Conservation (phyloP, 2,329 filamentous ascomycete genomes). For the Colletotrichum paranaense region DNA sequence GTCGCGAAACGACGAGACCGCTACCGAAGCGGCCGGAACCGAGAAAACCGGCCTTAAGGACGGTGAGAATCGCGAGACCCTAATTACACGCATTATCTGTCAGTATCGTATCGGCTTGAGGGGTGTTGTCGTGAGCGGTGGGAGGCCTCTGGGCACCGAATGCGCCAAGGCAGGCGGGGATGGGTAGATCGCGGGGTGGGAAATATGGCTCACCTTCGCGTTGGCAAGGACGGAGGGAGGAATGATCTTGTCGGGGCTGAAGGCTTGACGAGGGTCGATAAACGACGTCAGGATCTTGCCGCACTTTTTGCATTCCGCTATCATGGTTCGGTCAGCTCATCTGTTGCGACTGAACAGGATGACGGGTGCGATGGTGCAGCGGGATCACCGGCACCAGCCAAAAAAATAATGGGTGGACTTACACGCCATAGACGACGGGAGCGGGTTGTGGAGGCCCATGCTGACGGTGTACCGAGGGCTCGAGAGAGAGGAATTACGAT, state of each 20-base stretch:
- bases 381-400: constrained; percentile 33
- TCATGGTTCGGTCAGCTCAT: constrained; percentile 28
- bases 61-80: constrained; percentile 87
- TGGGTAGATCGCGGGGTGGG: constrained; percentile 17
- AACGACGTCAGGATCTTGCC: constrained; percentile 96
- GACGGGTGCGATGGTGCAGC: constrained; percentile 34
- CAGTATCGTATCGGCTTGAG: neutral
- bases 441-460: constrained; percentile 75
- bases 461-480: constrained; percentile 36
- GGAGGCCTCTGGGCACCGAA: constrained; percentile 11
- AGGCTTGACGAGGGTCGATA: constrained; percentile 90
- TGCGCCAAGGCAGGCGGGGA: constrained; percentile 21
- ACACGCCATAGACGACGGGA: constrained; percentile 76
- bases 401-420: constrained; percentile 52
- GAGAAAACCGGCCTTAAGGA: constrained; percentile 88
- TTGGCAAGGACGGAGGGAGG: constrained; percentile 89
- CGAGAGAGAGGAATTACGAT: neutral
- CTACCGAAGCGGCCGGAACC: constrained; percentile 85
- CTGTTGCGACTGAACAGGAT: neutral
- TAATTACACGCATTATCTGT: constrained; percentile 42
- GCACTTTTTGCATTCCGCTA: constrained; percentile 98
- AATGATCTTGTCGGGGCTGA: constrained; percentile 97
- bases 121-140: neutral
- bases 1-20: constrained; percentile 82
- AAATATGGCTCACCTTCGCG: constrained; percentile 76